Base-by-base conservation (phyloP, 768 basidiomycete species). In the Crassisporium funariophilum region DNA sequence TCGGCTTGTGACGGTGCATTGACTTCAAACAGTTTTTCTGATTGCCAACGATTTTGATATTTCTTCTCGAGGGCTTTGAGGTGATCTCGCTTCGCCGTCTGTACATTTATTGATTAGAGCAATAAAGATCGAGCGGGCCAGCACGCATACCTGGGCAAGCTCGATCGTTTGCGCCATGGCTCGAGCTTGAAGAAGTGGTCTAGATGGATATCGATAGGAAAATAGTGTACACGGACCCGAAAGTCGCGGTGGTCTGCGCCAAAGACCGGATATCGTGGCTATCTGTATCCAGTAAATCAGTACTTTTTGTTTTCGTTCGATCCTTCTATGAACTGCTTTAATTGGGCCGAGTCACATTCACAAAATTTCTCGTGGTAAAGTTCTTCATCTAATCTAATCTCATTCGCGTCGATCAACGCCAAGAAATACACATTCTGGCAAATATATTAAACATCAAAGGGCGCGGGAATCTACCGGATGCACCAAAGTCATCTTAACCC, bases 51-150 rank as follows among this genome's bases (percentile, higher is more conserved):
- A 50, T 78, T 68, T 69, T 98, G 95, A 56, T 91, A 92, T 66
- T 83, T 78, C 59, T 83, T 79, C 69, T 98, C 97, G 47, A 98
- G 73, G 16, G 77, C 75, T 61, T 81, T 86, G 43, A 99, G 70
- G 58, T 85, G 74, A 72, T 99, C 97, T 64, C 97, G 82, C 67
- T 98, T 99, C 59, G 79, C 90, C 12, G 95, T 98, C 92, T 98
- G 67, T n/a, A 44, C 36, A 25, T 46, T 10, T n/a, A 12, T n/a
- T 40, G 33, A 31, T 29, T 40, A 23, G 35, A 17, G 42, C 11
- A 6, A 19, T 20, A 38, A n/a, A 38, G 17, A 23, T 21, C 24
- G 16, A 33, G 43, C 16, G 20, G n/a, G 21, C 19, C 6, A 42
- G 39, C 12, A 23, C 22, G 58, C 64, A 38, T 46, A 79, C 83